These are phyloP conservation scores for Pseudozyma sp. DNA, from an alignment of 1,284 basidiomycete genomes.

Conservation along the genomic window DNA sequence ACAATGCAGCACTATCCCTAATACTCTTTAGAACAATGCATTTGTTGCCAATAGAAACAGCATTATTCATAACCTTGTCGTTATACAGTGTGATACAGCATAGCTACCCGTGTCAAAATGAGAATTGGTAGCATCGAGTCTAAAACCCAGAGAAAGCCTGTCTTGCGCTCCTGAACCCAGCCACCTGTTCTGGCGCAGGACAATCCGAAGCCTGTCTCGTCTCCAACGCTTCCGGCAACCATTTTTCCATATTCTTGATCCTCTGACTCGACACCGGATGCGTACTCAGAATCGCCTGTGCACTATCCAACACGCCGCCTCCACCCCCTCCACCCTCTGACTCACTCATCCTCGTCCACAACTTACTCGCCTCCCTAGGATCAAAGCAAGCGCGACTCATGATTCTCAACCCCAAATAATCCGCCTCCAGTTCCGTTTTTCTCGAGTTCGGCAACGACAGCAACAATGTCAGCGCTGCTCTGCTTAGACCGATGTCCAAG, in stretches of 20 bases:
- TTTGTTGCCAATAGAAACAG: not conserved
- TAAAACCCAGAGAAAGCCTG: constrained; percentile 19
- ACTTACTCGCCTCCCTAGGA: constrained; percentile 75
- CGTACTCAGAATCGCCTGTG: constrained; percentile 52
- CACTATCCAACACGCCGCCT: constrained; percentile 25
- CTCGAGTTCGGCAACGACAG: constrained; percentile 85
- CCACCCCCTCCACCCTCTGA: constrained; percentile 27
- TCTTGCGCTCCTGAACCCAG: constrained; percentile 26
- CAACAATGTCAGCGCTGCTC: constrained; percentile 73
- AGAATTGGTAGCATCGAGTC: not conserved
- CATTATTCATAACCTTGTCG: no score
- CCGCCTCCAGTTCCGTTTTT: constrained; percentile 82
- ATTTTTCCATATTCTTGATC: constrained; percentile 56
- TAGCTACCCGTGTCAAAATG: no score
- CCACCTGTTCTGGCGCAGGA: constrained; percentile 25
- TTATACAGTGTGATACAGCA: no score
- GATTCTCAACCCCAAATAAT: constrained; percentile 76
- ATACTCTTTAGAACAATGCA: not conserved
- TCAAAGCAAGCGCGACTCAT: constrained; percentile 79
- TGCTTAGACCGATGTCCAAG: constrained; percentile 54
- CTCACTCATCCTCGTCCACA: constrained; percentile 58
- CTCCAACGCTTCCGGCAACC: constrained; percentile 47
- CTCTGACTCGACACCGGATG: constrained; percentile 58
- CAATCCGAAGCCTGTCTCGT: constrained; percentile 26
- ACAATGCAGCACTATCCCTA: not conserved